These are phyloP conservation scores for Gynochthodes officinalis DNA, from an alignment of 257 asterid species.

Conservation along the genomic window DNA sequence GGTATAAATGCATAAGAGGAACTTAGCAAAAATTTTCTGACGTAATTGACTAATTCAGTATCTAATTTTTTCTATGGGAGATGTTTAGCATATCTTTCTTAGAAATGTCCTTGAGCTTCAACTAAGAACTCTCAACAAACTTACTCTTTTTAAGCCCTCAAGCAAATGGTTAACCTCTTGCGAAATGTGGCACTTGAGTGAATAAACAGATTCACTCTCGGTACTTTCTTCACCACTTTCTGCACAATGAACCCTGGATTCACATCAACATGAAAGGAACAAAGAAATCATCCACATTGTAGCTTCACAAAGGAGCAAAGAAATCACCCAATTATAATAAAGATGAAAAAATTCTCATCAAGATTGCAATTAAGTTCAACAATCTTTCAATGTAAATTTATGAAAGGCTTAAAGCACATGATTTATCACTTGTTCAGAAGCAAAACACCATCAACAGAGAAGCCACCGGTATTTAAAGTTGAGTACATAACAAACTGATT, in stretches of 20 bases:
- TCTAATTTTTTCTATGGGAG: background rate
- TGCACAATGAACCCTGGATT: conserved; percentile 87
- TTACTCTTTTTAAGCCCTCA: conserved; percentile 89
- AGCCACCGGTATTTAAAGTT: background rate
- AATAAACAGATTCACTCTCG: conserved; percentile 80
- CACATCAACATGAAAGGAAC: conserved; percentile 18
- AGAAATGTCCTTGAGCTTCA: background rate
- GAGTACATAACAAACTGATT: background rate
- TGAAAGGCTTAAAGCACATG: background rate
- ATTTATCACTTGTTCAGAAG: background rate
- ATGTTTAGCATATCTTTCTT: background rate
- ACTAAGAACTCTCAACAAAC: conserved; percentile 21
- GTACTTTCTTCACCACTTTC: conserved; percentile 99
- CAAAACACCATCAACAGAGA: background rate
- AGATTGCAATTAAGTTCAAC: background rate
- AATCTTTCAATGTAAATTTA: background rate
- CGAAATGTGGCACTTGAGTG: conserved; percentile 96
- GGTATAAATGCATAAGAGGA: no score
- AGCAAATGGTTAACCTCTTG: conserved; percentile 99
- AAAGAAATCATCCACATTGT: background rate
- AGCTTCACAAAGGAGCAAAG: background rate
- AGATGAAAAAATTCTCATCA: background rate
- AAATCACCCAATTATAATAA: background rate
- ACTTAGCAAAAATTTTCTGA: background rate
- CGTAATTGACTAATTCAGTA: background rate